Percentiles rank a stretch among this genome's conserved stretches.
Conservation (phyloP, 768 basidiomycete species). For the Lentinula boryana region DNA sequence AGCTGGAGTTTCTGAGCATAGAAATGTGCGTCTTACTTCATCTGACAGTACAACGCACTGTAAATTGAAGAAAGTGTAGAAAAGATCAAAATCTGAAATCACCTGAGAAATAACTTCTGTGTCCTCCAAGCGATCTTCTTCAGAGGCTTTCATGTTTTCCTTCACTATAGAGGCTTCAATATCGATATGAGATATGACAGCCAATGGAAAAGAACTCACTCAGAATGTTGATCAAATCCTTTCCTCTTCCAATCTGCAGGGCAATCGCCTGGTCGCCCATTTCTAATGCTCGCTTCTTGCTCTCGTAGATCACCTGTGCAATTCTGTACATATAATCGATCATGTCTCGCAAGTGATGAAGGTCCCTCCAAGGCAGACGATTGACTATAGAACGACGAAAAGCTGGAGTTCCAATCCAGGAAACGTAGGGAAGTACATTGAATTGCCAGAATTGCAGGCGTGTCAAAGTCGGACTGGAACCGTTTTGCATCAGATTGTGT, state of each 20-base stretch:
- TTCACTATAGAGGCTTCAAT: conserved; percentile 18
- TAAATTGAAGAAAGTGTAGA: background rate
- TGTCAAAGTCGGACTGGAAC: background rate
- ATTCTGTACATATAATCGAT: conserved; percentile 22
- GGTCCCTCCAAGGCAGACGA: conserved; percentile 13
- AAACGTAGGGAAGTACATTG: conserved; percentile 15
- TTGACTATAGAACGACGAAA: conserved; percentile 19
- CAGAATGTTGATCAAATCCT: conserved; percentile 29
- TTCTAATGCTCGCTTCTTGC: conserved; percentile 21
- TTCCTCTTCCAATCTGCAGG: conserved; percentile 24
- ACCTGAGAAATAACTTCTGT: conserved; percentile 30
- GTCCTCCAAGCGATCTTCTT: conserved; percentile 25
- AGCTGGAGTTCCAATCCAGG: conserved; percentile 17
- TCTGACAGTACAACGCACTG: background rate
- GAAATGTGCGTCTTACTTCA: background rate
- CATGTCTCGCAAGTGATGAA: conserved; percentile 20
- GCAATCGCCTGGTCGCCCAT: conserved; percentile 18
- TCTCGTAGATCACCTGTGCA: conserved; percentile 18
- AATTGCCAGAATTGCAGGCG: background rate
- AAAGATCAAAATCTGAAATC: background rate
- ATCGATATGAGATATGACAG: background rate
- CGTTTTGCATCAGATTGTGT: background rate
- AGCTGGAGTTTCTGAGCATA: background rate
- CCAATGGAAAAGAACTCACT: conserved; percentile 11
- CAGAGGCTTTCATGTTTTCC: conserved; percentile 25